Percentiles rank a stretch among this genome's conserved stretches.
phyloP scores from a whole-genome alignment of 2,329 filamentous ascomycete species.

The Dactylellina parvicollis region DNA sequence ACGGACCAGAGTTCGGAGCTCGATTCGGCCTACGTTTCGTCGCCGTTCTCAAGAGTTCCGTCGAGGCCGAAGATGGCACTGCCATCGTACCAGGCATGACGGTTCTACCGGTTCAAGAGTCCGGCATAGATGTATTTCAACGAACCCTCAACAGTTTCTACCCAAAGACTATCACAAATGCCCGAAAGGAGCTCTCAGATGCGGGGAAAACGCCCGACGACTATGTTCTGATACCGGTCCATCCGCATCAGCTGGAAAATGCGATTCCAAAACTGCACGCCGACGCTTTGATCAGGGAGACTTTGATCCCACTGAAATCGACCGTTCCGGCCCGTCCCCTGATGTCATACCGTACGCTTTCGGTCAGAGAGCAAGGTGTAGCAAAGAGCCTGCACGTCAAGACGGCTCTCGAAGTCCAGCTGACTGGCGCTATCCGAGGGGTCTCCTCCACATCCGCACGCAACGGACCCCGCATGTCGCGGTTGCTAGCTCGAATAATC shows the following conservation, averaged over 20 bases:
- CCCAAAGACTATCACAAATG: neutral
- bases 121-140: constrained; percentile 9
- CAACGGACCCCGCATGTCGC: constrained; percentile 33
- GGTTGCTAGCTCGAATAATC: constrained; percentile 24
- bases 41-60: constrained; percentile 10
- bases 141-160: neutral
- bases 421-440: constrained; percentile 32
- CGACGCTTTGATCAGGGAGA: neutral
- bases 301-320: constrained; percentile 5
- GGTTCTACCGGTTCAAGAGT: neutral
- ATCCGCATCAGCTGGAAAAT: constrained; percentile 38
- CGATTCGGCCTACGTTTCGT: constrained; percentile 22
- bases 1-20: constrained; percentile 20
- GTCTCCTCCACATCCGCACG: constrained; percentile 29
- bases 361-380: neutral
- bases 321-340: constrained; percentile 12
- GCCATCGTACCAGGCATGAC: neutral
- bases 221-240: constrained; percentile 21
- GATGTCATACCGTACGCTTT: constrained; percentile 28
- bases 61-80: constrained; percentile 25
- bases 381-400: constrained; percentile 21
- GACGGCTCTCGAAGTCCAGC: constrained; percentile 31
- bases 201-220: constrained; percentile 6
- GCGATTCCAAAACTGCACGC: constrained; percentile 28
- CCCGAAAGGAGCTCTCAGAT: constrained; percentile 2